Evolutionary conservation across 805 yeast genomes (phyloP).

Genomic region (Kregervanrija delftensis): DNA sequence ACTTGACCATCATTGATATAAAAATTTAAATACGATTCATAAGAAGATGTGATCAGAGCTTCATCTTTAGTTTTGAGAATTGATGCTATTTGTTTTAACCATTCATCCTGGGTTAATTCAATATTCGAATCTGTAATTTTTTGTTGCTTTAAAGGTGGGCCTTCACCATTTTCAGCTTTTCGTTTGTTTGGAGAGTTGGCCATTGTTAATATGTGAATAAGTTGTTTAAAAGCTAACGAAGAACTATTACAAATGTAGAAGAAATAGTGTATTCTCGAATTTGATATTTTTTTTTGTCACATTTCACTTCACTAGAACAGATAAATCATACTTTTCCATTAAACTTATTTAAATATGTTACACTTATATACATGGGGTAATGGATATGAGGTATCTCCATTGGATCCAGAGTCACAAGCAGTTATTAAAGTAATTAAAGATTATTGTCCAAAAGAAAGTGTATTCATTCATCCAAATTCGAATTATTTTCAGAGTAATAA

Average conservation of each 20-base stretch:
- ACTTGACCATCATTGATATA: slow-evolving; percentile 65
- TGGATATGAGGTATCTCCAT: slow-evolving; percentile 30
- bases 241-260: not conserved
- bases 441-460: slow-evolving; percentile 18
- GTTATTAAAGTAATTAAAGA: slow-evolving; percentile 33
- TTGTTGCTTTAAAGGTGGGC: slow-evolving; percentile 29
- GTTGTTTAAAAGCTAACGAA: too few species aligned
- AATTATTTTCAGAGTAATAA: slow-evolving; percentile 48
- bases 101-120: slow-evolving; percentile 39
- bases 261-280: not conserved
- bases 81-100: slow-evolving; percentile 48
- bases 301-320: not conserved
- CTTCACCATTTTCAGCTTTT: slow-evolving; percentile 34
- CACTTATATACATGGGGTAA: slow-evolving; percentile 40
- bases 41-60: slow-evolving; percentile 43
- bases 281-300: not conserved
- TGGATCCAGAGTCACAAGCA: slow-evolving; percentile 49
- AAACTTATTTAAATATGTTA: too few species aligned
- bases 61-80: slow-evolving; percentile 42
- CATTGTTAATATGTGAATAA: not conserved
- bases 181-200: slow-evolving; percentile 44
- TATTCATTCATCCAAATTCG: slow-evolving; percentile 45
- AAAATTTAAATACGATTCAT: slow-evolving; percentile 50
- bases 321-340: not conserved
- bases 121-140: too few species aligned